phyloP scores from a whole-genome alignment of 768 basidiomycete species.

The Trametes cingulata region DNA sequence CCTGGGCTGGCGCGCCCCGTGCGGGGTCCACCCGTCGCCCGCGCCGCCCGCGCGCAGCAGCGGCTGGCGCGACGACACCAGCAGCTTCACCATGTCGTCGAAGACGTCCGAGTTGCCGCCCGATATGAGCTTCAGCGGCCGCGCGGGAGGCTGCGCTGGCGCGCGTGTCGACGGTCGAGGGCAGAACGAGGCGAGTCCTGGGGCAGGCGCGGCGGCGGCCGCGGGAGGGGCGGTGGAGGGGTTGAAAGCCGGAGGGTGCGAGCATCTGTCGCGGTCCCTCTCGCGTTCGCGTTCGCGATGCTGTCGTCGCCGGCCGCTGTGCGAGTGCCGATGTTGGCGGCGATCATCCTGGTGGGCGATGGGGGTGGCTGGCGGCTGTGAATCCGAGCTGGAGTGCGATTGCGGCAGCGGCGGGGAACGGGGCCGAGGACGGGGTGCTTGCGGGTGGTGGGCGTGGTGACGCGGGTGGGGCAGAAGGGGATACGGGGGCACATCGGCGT shows the following conservation, averaged over 20 bases:
- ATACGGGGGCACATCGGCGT: neutral
- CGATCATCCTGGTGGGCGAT: slow-evolving; percentile 2
- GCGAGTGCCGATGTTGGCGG: neutral
- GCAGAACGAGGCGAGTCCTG: neutral
- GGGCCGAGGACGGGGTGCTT: neutral
- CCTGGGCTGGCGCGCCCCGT: neutral
- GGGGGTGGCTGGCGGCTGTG: neutral
- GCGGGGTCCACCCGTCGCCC: slow-evolving; percentile 1
- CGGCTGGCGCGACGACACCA: neutral
- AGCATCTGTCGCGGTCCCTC: slow-evolving; percentile 2
- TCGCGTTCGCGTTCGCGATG: slow-evolving; percentile 8
- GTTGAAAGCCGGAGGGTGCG: neutral
- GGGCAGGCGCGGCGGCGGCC: neutral
- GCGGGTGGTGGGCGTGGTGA: neutral
- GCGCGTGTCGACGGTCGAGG: neutral
- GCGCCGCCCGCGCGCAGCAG: neutral
- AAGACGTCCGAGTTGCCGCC: slow-evolving; percentile 3
- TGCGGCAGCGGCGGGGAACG: neutral
- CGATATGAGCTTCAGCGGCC: neutral
- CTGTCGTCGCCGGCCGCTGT: slow-evolving; percentile 1
- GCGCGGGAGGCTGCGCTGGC: neutral
- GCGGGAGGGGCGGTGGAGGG: neutral
- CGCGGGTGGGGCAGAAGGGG: neutral
- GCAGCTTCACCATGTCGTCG: slow-evolving; percentile 13
- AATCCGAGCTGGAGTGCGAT: neutral